Conservation (phyloP, 116 monocot genomes). For the Dioscorea cayenensis region DNA sequence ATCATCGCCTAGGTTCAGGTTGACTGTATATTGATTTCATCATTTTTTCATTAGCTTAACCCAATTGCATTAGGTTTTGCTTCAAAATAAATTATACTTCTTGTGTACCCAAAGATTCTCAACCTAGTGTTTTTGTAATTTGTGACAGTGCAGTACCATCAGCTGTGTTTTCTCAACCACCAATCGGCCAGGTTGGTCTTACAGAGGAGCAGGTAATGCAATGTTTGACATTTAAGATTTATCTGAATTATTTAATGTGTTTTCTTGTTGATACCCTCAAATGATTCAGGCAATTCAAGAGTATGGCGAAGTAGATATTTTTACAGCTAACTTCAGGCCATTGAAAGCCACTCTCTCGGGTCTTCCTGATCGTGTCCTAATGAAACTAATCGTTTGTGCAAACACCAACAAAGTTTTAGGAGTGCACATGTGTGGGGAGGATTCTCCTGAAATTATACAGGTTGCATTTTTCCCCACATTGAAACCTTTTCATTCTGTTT, state of each 20-base stretch:
- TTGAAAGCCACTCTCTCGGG: conserved; percentile 95
- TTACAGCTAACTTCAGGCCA: conserved; percentile 93
- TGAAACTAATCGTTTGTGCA: conserved; percentile 94
- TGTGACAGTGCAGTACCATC: conserved; percentile 76
- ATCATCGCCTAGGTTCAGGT: too few relatives aligned
- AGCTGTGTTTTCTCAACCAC: conserved; percentile 99
- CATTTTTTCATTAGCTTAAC: too few relatives aligned
- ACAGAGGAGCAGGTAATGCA: conserved; percentile 83
- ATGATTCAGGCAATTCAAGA: conserved; percentile 74
- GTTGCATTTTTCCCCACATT: conserved; percentile 25
- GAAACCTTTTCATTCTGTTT: conserved; percentile 4
- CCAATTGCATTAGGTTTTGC: too few relatives aligned
- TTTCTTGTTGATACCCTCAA: not conserved
- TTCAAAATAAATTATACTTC: too few relatives aligned
- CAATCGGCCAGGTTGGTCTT: conserved; percentile 95
- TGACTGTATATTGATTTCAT: too few relatives aligned
- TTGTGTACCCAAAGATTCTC: too few relatives aligned
- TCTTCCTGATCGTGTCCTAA: conserved; percentile 84
- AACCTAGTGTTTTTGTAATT: not conserved
- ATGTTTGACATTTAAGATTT: not conserved
- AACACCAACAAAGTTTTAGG: conserved; percentile 88
- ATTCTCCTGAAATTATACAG: conserved; percentile 94
- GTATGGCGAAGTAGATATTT: conserved; percentile 86
- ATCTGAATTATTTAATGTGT: not conserved
- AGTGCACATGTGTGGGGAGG: conserved; percentile 99